Conservation (phyloP, 1,139 yeast species). For the Yamadazyma triangularis region DNA sequence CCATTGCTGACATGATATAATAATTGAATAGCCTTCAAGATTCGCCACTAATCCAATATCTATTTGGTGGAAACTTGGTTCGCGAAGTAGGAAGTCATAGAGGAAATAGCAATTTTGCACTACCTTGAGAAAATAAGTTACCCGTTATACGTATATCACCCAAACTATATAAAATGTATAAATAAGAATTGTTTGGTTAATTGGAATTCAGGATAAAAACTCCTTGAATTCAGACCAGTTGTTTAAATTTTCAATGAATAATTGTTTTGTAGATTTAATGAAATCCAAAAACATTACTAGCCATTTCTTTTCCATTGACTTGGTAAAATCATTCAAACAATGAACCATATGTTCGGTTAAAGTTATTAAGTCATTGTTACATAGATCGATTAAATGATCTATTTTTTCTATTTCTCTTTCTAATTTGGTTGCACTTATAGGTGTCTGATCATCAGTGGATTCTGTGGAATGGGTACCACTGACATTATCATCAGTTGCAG, state of each 20-base stretch:
- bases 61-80: background rate
- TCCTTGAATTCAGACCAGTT: slow-evolving; percentile 36
- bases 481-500: slow-evolving; percentile 6
- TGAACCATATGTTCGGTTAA: slow-evolving; percentile 28
- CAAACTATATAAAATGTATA: no score
- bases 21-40: background rate
- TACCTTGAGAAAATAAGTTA: no score
- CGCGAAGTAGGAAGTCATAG: no score
- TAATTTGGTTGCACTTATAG: slow-evolving; percentile 14
- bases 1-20: slow-evolving; percentile 24
- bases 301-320: slow-evolving; percentile 40
- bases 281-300: slow-evolving; percentile 33
- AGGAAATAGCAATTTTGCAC: no score
- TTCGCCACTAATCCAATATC: background rate
- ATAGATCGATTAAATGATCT: slow-evolving; percentile 37
- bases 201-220: slow-evolving; percentile 10
- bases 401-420: slow-evolving; percentile 41
- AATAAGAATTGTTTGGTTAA: no score
- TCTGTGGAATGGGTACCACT: background rate
- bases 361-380: slow-evolving; percentile 32
- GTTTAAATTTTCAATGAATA: slow-evolving; percentile 34
- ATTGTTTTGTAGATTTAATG: slow-evolving; percentile 31
- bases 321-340: slow-evolving; percentile 30
- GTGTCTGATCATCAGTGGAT: slow-evolving; percentile 1
- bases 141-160: no score